phyloP scores from a whole-genome alignment of 225 moss, liverwort and hornwort genomes.

The Antitrichia curtipendula region DNA sequence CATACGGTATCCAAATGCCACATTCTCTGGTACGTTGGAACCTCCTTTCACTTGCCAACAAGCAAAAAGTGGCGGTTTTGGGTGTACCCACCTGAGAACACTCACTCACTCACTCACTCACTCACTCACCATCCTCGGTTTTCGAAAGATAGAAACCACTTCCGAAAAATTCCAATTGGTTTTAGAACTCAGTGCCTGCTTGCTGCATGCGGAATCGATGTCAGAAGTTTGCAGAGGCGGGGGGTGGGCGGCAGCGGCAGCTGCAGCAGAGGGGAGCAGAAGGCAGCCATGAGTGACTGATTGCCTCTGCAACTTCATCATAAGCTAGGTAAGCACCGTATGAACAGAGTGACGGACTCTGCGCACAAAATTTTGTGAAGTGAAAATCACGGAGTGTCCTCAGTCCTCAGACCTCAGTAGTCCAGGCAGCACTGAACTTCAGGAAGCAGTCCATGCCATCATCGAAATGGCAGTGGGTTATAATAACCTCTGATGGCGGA shows the following conservation, averaged over 20 bases:
- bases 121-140: background rate
- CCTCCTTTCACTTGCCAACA: too few species aligned
- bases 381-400: background rate
- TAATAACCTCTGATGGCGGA: background rate
- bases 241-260: background rate
- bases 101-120: too few species aligned
- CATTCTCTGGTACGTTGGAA: too few species aligned
- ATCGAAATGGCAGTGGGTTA: background rate
- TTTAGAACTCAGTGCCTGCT: background rate
- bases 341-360: background rate
- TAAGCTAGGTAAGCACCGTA: background rate
- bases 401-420: too few species aligned
- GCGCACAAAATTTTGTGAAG: background rate
- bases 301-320: background rate
- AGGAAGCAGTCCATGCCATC: background rate
- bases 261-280: background rate
- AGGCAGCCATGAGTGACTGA: background rate
- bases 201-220: too few species aligned
- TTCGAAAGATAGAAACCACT: background rate
- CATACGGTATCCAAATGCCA: too few species aligned
- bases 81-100: too few species aligned
- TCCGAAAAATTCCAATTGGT: background rate
- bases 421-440: background rate
- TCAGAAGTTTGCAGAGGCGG: background rate
- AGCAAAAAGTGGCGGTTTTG: too few species aligned